phyloP scores from a whole-genome alignment of 495 filamentous ascomycete species.

The Aspergillus wentii region DNA sequence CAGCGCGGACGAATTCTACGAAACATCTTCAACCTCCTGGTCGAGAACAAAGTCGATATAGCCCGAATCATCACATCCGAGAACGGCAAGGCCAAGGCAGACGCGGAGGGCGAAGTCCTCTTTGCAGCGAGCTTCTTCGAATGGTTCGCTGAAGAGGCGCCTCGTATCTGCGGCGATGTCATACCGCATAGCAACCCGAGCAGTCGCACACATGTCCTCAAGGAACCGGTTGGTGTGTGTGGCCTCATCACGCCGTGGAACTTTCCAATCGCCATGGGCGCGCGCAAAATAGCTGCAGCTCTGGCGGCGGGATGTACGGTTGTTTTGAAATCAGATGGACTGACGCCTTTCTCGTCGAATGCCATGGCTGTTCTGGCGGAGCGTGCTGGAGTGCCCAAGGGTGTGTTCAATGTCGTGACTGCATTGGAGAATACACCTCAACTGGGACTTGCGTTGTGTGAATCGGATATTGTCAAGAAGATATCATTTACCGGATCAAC shows the following conservation, averaged over 20 bases:
- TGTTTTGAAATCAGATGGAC: slow-evolving; percentile 44
- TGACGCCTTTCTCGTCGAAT: slow-evolving; percentile 44
- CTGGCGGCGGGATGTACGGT: slow-evolving; percentile 49
- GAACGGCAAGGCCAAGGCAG: slow-evolving; percentile 70
- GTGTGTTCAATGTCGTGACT: slow-evolving; percentile 46
- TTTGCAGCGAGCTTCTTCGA: slow-evolving; percentile 78
- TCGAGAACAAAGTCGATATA: slow-evolving; percentile 71
- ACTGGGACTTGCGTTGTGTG: slow-evolving; percentile 36
- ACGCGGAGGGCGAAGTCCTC: slow-evolving; percentile 67
- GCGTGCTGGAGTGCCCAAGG: slow-evolving; percentile 45
- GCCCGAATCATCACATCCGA: slow-evolving; percentile 59
- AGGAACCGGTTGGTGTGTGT: slow-evolving; percentile 33
- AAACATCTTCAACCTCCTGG: slow-evolving; percentile 50
- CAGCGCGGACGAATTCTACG: slow-evolving; percentile 54
- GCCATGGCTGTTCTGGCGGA: slow-evolving; percentile 42
- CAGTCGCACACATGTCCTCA: slow-evolving; percentile 17
- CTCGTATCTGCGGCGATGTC: slow-evolving; percentile 65
- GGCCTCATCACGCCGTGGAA: slow-evolving; percentile 57
- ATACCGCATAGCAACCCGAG: slow-evolving; percentile 44
- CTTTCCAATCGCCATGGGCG: slow-evolving; percentile 81
- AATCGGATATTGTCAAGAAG: slow-evolving; percentile 36
- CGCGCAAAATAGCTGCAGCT: slow-evolving; percentile 66
- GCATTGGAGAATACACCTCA: slow-evolving; percentile 37
- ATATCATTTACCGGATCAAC: slow-evolving; percentile 50
- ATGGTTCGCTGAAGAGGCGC: slow-evolving; percentile 78